Evolutionary conservation across 2,329 filamentous ascomycete species (phyloP), one percentile per base, ranked within the genome.

Genomic region (Colletotrichum sojae): DNA sequence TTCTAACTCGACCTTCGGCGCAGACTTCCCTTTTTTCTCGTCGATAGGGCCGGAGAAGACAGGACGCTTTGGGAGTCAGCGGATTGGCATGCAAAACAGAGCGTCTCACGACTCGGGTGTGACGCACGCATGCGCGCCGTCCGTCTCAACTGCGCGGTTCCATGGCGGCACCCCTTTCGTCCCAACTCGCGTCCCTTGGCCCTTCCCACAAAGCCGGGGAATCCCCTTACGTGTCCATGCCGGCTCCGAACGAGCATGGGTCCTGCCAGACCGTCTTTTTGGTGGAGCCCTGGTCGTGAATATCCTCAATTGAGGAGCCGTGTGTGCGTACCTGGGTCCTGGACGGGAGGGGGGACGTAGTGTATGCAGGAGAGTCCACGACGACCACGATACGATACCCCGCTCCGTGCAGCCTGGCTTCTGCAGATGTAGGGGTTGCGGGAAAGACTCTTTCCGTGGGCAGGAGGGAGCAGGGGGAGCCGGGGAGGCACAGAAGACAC

Each of bases 261-360:
- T 49, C 25, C 43, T 36, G 40, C 54, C 61, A 68, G 60, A 59
- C 66, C 66, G 66, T 69, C 48, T 69, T 64, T 69, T 59, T 10
- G 49, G 53, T n/a, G 48, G 63, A 36, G 55, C 48, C 39, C 48
- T 45, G 15, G 56, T 18, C 55, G 56, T 66, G 49, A 60, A 66
- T 52, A 69, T 60, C 66, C 40, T 65, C 66, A 60, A 51, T 27
- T 18, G 45, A 27, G 18, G 43, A 25, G n/a, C 16, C 6, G 46
- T 49, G 31, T 36, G 10, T 36, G 31, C 10, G 9, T 36, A 8
- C n/a, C 18, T 22, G 46, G 20, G n/a, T 20, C 18, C 20, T 12
- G 18, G n/a, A 52, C 27, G 25, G 4, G 49, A 22, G 6, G 25
- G 20, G 49, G 49, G 49, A 16, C 13, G 13, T 12, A 10, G 25